A percentile compares a stretch with the other conserved stretches of the same genome.
Evolutionary conservation across 169 alveolate species (phyloP).

Genomic region (Plasmodium gaboni): DNA sequence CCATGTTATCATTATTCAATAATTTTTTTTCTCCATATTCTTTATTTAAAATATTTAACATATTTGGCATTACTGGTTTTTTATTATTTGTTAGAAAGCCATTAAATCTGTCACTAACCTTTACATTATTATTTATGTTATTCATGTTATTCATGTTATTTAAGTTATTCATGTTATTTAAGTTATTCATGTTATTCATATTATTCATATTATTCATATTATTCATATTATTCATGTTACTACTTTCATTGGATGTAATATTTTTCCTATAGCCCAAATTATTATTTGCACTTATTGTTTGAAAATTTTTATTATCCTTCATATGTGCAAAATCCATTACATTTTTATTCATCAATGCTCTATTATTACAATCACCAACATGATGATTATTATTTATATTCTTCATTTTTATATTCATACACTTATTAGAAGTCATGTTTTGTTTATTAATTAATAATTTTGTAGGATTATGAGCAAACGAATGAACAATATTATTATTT

Average conservation of each 20-base stretch:
- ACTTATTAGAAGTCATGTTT: constrained; percentile 12
- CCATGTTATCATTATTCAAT: background rate
- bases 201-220: too few species aligned
- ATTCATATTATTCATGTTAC: too few species aligned
- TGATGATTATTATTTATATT: background rate
- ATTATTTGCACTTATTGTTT: background rate
- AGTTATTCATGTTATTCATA: too few species aligned
- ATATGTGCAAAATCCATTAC: background rate
- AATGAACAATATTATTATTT: constrained; percentile 15
- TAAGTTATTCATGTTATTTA: too few species aligned
- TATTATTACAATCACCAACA: background rate
- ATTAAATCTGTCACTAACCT: background rate
- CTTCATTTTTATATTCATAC: constrained; percentile 15
- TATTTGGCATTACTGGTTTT: background rate
- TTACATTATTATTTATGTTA: background rate
- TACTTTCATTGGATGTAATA: background rate
- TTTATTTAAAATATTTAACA: background rate
- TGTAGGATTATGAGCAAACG: constrained; percentile 18
- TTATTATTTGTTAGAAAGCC: background rate
- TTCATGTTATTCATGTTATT: background rate
- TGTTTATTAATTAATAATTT: constrained; percentile 34
- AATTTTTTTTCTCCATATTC: background rate
- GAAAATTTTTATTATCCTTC: constrained; percentile 4
- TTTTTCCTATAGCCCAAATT: background rate
- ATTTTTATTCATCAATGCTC: background rate